Evolutionary conservation across 805 yeast species (phyloP), one percentile per base, ranked within the genome.

Genomic region (Wickerhamiella domercqiae): DNA sequence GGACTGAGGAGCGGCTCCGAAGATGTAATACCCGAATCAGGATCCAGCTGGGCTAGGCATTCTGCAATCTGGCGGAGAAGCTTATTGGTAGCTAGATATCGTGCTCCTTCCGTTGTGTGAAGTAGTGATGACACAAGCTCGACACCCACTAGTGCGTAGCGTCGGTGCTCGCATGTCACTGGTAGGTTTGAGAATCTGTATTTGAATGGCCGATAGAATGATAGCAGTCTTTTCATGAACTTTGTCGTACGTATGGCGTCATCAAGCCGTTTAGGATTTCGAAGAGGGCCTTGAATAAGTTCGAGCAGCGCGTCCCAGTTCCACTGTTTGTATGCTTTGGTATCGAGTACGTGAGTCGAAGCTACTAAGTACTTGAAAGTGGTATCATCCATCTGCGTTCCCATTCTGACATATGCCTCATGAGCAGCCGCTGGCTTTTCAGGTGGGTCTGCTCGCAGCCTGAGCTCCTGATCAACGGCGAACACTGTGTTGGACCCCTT

Each of bases 131-230:
- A 74, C 46, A 90, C 61, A 24, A 90, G 65, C 35, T 72, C 78
- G 48, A 84, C 72, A 0, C 95, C 97, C 3, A 79, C 75, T 36
- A 64, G 67, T 9, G 80, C 68, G 46, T 75, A 81, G 42, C 68
- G 66, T 19, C 64, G 66, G 18, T 76, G 67, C 39, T 66, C 70
- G 5, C 32, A 29, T 1, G 73, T 61, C 39, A 63, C 63, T 41
- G 70, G 60, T 33, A 73, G 57, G 20, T 63, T 59, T 5, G 79
- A 64, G 55, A 84, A 87, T 39, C 95, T 63, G 49, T 76, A 73
- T 57, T 93, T 86, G 60, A 86, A 78, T 0, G 99, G 98, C 38
- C 97, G 65, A 53, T 75, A 87, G 53, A 87, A 90, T 2, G 94
- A 80, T 48, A 86, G 55, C 19, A 90, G 54, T 39, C 95, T 61